Conservation (phyloP, 2,329 filamentous ascomycete species). For the Aspergillaceae sp. region DNA sequence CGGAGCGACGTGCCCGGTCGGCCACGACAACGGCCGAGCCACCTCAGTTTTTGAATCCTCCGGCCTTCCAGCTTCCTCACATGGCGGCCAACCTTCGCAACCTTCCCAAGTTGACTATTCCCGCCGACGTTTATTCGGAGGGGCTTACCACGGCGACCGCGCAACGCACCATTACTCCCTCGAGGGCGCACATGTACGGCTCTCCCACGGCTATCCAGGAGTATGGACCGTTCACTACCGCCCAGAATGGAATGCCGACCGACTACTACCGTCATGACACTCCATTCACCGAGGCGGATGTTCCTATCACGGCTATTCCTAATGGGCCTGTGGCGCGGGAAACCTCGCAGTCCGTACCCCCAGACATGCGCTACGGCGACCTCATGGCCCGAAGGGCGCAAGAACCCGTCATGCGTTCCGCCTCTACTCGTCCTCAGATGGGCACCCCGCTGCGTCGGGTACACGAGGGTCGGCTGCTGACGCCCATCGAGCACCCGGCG, state of each 20-base stretch:
- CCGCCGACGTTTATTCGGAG: slow-evolving; percentile 66
- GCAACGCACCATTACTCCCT: slow-evolving; percentile 24
- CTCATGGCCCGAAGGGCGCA: slow-evolving; percentile 15
- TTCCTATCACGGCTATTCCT: slow-evolving; percentile 67
- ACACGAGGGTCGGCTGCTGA: slow-evolving; percentile 15
- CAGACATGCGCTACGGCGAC: slow-evolving; percentile 74
- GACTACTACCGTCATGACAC: slow-evolving; percentile 56
- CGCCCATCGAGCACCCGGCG: slow-evolving; percentile 25
- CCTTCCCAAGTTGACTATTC: slow-evolving; percentile 49
- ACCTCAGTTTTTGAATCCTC: slow-evolving; percentile 27
- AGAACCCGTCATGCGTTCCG: slow-evolving; percentile 41
- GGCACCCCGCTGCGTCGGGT: slow-evolving; percentile 13
- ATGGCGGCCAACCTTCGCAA: slow-evolving; percentile 42
- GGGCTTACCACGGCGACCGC: slow-evolving; percentile 23
- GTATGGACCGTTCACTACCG: slow-evolving; percentile 12
- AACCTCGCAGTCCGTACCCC: slow-evolving; percentile 81
- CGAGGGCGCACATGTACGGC: slow-evolving; percentile 9
- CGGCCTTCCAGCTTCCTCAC: slow-evolving; percentile 29
- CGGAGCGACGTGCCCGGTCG: background rate
- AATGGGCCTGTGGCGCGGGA: slow-evolving; percentile 67
- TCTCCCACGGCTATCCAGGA: slow-evolving; percentile 15
- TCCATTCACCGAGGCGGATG: slow-evolving; percentile 83
- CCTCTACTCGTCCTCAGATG: slow-evolving; percentile 36
- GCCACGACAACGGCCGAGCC: slow-evolving; percentile 38
- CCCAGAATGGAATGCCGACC: slow-evolving; percentile 16